A percentile compares a stretch with the other conserved stretches of the same genome.
Evolutionary conservation across 2,329 filamentous ascomycete genomes (phyloP).

Genomic region (Fusarium protoensiforme): DNA sequence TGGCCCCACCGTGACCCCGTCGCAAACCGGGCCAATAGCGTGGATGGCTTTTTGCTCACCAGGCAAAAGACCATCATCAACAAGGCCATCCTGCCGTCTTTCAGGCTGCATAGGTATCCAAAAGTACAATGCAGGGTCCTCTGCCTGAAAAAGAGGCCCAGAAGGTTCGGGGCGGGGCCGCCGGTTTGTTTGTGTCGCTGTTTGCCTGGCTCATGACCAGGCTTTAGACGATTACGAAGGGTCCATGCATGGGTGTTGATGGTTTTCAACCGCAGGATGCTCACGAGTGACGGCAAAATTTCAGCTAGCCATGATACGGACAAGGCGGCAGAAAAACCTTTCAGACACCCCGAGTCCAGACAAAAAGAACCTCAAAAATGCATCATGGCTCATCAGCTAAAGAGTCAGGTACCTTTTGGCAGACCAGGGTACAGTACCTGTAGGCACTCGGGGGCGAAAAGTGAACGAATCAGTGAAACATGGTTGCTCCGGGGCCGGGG

Average conservation of each 20-base stretch:
- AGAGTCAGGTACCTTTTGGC: conserved; percentile 6
- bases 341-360: not conserved
- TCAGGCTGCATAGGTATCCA: not conserved
- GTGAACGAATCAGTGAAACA: conserved; percentile 30
- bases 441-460: conserved; percentile 13
- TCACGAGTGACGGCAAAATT: not conserved
- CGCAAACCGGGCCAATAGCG: conserved; percentile 9
- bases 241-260: not conserved
- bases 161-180: not conserved
- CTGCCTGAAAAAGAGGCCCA: not conserved
- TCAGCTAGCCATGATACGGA: not conserved
- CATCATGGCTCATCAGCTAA: not conserved
- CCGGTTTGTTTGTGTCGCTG: not conserved
- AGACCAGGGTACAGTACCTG: not conserved
- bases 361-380: not conserved
- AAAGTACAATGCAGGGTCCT: not conserved
- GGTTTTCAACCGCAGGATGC: not conserved
- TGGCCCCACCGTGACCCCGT: conserved; percentile 1
- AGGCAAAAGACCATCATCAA: not conserved
- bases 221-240: not conserved
- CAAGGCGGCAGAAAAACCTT: not conserved
- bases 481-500: not conserved
- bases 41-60: not conserved
- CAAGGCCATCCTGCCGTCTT: not conserved
- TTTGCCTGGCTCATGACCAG: not conserved